Evolutionary conservation across 2,329 filamentous ascomycete species (phyloP).

Genomic region (Pseudocercospora musae): DNA sequence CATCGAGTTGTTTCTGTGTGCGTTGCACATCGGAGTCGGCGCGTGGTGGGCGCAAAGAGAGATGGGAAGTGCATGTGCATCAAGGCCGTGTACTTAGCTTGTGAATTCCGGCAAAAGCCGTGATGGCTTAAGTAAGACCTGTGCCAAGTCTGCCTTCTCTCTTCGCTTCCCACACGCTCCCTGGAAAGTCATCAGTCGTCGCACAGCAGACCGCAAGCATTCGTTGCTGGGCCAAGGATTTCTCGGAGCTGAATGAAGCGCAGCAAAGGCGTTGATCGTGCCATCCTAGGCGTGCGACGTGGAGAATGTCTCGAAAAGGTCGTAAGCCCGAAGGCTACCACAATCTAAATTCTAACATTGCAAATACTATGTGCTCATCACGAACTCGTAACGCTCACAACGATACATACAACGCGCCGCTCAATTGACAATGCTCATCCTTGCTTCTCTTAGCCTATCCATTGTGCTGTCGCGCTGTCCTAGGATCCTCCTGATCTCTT

Average conservation of each 20-base stretch:
- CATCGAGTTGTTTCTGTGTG: too few species aligned
- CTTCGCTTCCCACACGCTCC: too few species aligned
- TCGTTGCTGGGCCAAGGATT: not conserved
- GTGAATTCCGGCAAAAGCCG: too few species aligned
- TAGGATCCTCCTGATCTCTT: conserved; percentile 49
- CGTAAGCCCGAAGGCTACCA: not conserved
- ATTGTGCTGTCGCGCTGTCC: conserved; percentile 14
- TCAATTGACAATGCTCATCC: conserved; percentile 21
- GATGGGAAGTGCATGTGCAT: too few species aligned
- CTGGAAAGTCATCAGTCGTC: too few species aligned
- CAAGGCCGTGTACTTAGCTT: too few species aligned
- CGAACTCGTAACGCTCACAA: not conserved
- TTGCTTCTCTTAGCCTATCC: conserved; percentile 4
- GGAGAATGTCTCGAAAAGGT: not conserved
- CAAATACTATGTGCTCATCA: not conserved
- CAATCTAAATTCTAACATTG: not conserved
- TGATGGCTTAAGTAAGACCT: too few species aligned
- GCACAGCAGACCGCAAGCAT: too few species aligned
- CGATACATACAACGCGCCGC: not conserved
- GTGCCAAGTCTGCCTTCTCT: too few species aligned
- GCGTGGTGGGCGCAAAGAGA: too few species aligned
- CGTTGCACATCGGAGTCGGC: too few species aligned
- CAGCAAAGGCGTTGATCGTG: not conserved
- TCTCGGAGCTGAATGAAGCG: not conserved
- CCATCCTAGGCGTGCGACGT: not conserved